Evolutionary conservation across 2,329 filamentous ascomycete species (phyloP).

Genomic region (Penicillium sp.): DNA sequence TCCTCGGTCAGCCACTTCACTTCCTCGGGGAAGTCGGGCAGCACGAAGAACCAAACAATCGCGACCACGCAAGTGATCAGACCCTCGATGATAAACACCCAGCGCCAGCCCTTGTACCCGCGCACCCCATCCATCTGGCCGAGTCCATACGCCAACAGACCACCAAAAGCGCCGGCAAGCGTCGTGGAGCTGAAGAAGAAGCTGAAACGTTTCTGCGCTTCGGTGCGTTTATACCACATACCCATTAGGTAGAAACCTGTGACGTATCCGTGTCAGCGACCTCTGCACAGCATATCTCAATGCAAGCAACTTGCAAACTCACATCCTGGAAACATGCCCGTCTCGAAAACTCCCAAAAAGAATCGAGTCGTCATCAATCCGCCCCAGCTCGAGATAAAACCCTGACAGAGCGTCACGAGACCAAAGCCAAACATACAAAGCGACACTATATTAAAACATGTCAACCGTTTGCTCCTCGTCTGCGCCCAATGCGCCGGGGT

Average conservation of each 20-base stretch:
- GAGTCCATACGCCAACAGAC: slow-evolving; percentile 62
- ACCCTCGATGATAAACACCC: slow-evolving; percentile 65
- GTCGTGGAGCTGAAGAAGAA: slow-evolving; percentile 85
- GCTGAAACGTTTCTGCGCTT: slow-evolving; percentile 87
- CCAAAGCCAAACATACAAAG: slow-evolving; percentile 85
- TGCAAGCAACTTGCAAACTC: slow-evolving; percentile 27
- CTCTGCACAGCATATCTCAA: not conserved
- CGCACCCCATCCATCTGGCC: slow-evolving; percentile 57
- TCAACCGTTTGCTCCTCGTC: not conserved
- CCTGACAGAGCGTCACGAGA: slow-evolving; percentile 72
- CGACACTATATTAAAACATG: slow-evolving; percentile 52
- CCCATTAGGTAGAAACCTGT: slow-evolving; percentile 66
- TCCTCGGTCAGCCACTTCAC: slow-evolving; percentile 72
- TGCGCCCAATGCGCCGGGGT: not conserved
- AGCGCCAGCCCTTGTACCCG: slow-evolving; percentile 61
- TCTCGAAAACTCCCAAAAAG: slow-evolving; percentile 78
- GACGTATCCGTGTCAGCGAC: not conserved
- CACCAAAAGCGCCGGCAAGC: slow-evolving; percentile 64
- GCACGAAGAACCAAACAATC: slow-evolving; percentile 62
- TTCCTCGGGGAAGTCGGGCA: slow-evolving; percentile 75
- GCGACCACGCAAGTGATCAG: slow-evolving; percentile 63
- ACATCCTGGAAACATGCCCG: slow-evolving; percentile 71
- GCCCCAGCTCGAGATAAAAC: slow-evolving; percentile 73
- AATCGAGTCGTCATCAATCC: slow-evolving; percentile 80
- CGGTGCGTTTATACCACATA: slow-evolving; percentile 80